Evolutionary conservation across 169 alveolate species (phyloP).

Genomic region (Theileria equi): DNA sequence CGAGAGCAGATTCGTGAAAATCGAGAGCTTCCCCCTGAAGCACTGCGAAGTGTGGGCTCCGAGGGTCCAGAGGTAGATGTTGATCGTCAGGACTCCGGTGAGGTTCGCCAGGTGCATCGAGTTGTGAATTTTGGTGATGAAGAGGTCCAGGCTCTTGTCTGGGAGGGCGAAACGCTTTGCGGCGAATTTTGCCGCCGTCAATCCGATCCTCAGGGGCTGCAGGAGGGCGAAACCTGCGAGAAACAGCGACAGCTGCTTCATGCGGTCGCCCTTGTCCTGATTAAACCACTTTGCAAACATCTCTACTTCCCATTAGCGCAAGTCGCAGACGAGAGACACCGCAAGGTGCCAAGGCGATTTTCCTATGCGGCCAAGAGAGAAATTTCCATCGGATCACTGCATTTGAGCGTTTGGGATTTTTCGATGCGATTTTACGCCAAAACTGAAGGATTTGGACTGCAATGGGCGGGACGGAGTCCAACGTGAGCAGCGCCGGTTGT

Average conservation of each 20-base stretch:
- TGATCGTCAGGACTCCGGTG: not conserved
- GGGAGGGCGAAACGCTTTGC: conserved; percentile 22
- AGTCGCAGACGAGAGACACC: too few species aligned
- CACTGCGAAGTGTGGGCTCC: not conserved
- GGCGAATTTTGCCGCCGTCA: conserved; percentile 25
- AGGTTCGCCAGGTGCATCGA: conserved; percentile 17
- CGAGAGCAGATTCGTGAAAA: not conserved
- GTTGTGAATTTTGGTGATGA: conserved; percentile 18
- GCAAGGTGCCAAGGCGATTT: too few species aligned
- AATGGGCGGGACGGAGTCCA: too few species aligned
- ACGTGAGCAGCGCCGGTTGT: too few species aligned
- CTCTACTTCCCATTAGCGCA: too few species aligned
- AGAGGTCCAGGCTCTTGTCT: not conserved
- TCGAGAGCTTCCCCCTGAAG: conserved; percentile 4
- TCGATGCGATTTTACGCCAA: too few species aligned
- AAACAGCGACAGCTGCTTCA: conserved; percentile 26
- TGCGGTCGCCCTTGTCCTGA: not conserved
- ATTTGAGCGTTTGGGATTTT: too few species aligned
- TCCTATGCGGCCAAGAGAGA: too few species aligned
- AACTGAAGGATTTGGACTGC: too few species aligned
- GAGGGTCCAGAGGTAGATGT: conserved; percentile 11
- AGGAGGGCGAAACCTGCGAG: conserved; percentile 27
- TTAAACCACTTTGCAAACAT: not conserved
- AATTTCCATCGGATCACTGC: too few species aligned
- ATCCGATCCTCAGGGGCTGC: conserved; percentile 8